Evolutionary conservation across 805 yeast genomes (phyloP), one percentile per base, ranked within the genome.

Genomic region (Candida ipomoeae): DNA sequence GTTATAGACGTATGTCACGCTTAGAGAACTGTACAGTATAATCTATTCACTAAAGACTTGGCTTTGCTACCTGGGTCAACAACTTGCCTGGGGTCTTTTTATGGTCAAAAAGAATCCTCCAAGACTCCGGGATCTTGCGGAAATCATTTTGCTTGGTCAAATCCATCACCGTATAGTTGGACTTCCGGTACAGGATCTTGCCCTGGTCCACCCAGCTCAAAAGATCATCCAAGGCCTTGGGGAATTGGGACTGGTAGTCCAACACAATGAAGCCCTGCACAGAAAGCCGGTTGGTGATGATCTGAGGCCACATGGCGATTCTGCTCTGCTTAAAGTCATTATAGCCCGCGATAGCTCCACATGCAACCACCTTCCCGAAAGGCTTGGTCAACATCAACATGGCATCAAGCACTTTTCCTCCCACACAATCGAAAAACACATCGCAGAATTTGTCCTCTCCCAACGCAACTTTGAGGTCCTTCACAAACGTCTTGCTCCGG

Each of bases 341-440:
- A 62, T 82, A 83, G 46, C 80, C 79, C 31, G 85, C 66, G 53
- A 84, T 81, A 14, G 83, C 73, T 50, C 89, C 89, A 67, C 86
- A 81, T 13, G 81, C 83, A 46, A 81, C 61, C 36, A 84, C 66
- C 23, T 61, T 65, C 43, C 80, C 82, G 35, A 60, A 56, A 10
- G 51, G 48, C 41, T 58, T 58, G 15, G 52, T 38, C 38, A 51
- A 44, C 15, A 57, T 51, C 31, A 62, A 50, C 52, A 56, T 52
- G 35, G 33, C 48, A 36, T 60, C 62, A 42, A 64, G 60, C 15
- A 62, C 49, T 18, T 50, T 40, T 4, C 68, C 67, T 6, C 68
- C 68, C 32, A 62, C 66, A 36, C 60, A 55, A 49, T 64, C 66
- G 41, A 56, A 62, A 52, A 42, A 60, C 6, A 61, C 61, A 44